Evolutionary conservation across 148 eudicot genomes (phyloP).

Genomic region (Selenicereus undatus): DNA sequence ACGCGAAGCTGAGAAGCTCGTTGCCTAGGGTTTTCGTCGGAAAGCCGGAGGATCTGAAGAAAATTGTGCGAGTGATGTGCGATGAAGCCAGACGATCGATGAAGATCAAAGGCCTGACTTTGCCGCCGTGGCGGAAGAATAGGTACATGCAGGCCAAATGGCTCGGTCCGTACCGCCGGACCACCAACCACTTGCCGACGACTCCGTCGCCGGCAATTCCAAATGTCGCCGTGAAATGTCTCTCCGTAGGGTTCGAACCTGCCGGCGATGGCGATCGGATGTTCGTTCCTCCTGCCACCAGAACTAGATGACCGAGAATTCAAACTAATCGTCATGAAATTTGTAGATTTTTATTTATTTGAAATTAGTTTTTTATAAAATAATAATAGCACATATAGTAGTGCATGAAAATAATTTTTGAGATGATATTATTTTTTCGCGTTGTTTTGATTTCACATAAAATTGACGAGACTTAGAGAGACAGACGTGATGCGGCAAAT

Average conservation of each 20-base stretch:
- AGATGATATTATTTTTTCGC: neutral
- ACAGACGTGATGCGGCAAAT: neutral
- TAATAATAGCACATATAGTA: neutral
- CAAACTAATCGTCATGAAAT: neutral
- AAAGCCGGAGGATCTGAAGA: constrained; percentile 45
- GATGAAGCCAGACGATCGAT: constrained; percentile 62
- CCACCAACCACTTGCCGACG: constrained; percentile 32
- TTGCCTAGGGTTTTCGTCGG: constrained; percentile 62
- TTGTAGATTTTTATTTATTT: neutral
- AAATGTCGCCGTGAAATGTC: neutral
- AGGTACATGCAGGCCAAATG: constrained; percentile 87
- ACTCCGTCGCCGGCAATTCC: constrained; percentile 15
- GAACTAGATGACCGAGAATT: neutral
- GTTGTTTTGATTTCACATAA: neutral
- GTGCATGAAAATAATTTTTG: neutral
- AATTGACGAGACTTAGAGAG: neutral
- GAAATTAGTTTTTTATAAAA: neutral
- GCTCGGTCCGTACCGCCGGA: constrained; percentile 71
- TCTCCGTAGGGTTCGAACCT: neutral
- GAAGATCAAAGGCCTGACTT: constrained; percentile 52
- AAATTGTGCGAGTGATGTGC: constrained; percentile 45
- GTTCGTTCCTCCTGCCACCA: neutral
- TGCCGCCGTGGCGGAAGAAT: constrained; percentile 89
- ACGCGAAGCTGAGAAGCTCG: constrained; percentile 24
- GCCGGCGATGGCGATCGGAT: neutral